Evolutionary conservation across 768 basidiomycete species (phyloP), one percentile per base, ranked within the genome.

Genomic region (Terana coerulea): DNA sequence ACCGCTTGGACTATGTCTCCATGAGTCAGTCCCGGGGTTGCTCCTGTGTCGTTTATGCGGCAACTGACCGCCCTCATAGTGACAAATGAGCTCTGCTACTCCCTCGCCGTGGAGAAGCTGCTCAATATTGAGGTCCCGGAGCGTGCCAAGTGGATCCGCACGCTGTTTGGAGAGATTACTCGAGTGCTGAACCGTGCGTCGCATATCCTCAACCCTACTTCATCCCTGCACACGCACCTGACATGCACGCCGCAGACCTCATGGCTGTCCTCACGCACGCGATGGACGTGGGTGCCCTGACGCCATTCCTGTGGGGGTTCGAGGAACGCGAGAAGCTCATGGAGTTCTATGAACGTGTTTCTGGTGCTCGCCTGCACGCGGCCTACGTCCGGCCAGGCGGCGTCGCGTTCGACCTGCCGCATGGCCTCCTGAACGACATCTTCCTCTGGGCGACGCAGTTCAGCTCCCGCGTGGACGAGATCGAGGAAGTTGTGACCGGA

Each of bases 331-430:
- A 98, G 74, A 99, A 99, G 76, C 83, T 98, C 57, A 98, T 98
- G 95, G 95, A 99, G 67, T 99, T 98, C 72, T 99, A 99, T 69
- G 95, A 99, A 72, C 93, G 95, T 51, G 95, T 98, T 34, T 98
- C 95, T 8, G 95, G 95, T 58, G 95, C 95, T 4, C 94, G 95
- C 49, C 79, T 99, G 62, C 95, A 99, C 64, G 85, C 93, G 5
- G 95, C 95, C n/a, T 99, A 98, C 67, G 88, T 98, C 42, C 88
- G 95, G 54, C 95, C 95, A 1, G 95, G 95, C 54, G 95, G 95
- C 61, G 95, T 99, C 42, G 95, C 95, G 1, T 98, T 94, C 65
- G 95, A 99, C 64, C 76, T 99, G 39, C 95, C 95, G 10, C 95
- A 98, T 59, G 95, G 95, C n/a, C 75, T 99, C n/a, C 80, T 99